Base-by-base conservation (phyloP, 2,329 filamentous ascomycete species). In the Xylaria digitata region DNA sequence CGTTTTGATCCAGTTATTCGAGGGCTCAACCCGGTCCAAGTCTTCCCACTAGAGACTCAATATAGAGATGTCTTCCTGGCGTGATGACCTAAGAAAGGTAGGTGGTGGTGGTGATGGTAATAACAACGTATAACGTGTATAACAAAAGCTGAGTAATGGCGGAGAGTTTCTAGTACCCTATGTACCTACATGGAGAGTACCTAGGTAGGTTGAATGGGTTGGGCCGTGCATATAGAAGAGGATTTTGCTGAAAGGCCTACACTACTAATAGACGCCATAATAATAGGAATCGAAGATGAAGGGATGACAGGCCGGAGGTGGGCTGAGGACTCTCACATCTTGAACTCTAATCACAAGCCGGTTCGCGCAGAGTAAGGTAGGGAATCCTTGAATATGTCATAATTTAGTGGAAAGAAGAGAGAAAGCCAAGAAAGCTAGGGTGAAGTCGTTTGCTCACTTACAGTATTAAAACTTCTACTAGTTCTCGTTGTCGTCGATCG, bases 301-400 rank as follows among this genome's bases (percentile, higher is more conserved):
- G 55, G 46, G 37, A 8, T 37, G 48, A 48, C 15, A 30, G 7
- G 21, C 19, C 34, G 9, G 40, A 62, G 48, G 63, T 58, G 61
- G 56, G 61, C 52, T 61, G 48, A 32, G 19, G 60, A 11, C 45
- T 21, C 50, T 58, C 42, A 58, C 65, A 65, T 67, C 56, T 61
- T 61, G 45, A 53, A 65, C 42, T 42, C 55, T 30, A 58, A 48
- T 40, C 15, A 45, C 19, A 56, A 30, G 45, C 50, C 15, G 52
- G 57, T 58, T 58, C 32, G 56, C 57, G 46, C 52, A 56, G 55
- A 26, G 43, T 15, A 42, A 57, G 52, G 54, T 53, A 58, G 46
- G 61, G 58, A 53, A 63, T 58, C 62, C 66, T 63, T 63, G 66
- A 48, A 46, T 30, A 63, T 68, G 66, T 60, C 63, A 68, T 63